Evolutionary conservation across 352 stramenopile genomes (phyloP), one percentile per base, ranked within the genome.

Genomic region (Globisporangium apiculatum): DNA sequence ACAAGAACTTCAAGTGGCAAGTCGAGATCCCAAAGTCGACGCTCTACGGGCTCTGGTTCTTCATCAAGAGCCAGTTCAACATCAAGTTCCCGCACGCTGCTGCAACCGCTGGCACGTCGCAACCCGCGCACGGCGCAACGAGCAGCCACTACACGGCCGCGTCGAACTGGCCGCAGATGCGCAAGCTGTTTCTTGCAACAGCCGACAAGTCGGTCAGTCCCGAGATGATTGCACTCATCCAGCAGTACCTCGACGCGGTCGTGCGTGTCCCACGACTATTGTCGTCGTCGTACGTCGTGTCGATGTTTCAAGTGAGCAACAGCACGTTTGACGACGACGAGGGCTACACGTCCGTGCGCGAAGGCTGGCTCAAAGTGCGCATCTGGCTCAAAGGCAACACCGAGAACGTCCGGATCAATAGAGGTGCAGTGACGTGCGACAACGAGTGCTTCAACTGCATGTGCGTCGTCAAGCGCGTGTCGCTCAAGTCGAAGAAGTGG

Each of bases 391-490:
- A 91, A 53, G 85, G 85, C 48, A 89, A 90, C 61, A 76, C 83
- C 49, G 85, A 94, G 35, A 90, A 94, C 54, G 82, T 94, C 36
- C 85, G 78, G 12, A 87, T 94, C 53, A 90, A 94, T 51, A 82
- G 80, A 12, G 82, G 75, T 1, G 81, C 81, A 0, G 66, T 76
- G 18, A 86, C 78, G 12, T 94, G 85, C 48, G 85, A 94, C 67
- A 94, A 94, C 46, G 79, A 91, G 60, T 94, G 80, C 61, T 90
- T 92, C 62, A 94, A 94, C 70, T 94, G 85, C 67, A 91, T 92
- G 75, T 94, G 85, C 53, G 80, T 94, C 24, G 74, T 91, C 43
- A 94, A 94, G 72, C 83, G 83, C 8, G 76, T 92, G 1, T 81
- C 88, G 58, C 89, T 91, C 55, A 84, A 86, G n/a, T 78, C 82